phyloP scores from a whole-genome alignment of 441 rosid species.

The Adansonia madagascariensis region DNA sequence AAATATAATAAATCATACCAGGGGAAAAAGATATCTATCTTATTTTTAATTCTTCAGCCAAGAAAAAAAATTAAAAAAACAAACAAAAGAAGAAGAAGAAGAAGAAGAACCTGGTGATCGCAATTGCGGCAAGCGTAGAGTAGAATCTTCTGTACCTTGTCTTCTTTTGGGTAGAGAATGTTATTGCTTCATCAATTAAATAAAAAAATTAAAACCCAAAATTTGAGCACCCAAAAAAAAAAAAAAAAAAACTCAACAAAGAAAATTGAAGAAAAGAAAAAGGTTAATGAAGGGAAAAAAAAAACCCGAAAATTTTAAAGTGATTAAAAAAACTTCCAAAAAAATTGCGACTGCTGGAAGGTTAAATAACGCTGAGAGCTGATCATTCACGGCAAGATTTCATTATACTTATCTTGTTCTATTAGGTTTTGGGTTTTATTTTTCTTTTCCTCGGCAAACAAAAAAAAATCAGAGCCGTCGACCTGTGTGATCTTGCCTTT shows the following conservation, averaged over 20 bases:
- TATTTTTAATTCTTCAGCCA: not conserved
- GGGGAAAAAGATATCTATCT: not conserved
- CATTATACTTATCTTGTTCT: slow-evolving; percentile 81
- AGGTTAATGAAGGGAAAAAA: not conserved
- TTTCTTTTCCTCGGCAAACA: too few relatives aligned
- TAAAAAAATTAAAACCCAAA: slow-evolving; percentile 22
- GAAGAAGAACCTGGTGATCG: slow-evolving; percentile 76
- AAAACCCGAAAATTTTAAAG: not conserved
- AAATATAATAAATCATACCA: too few relatives aligned
- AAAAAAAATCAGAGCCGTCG: too few relatives aligned
- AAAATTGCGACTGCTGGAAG: not conserved
- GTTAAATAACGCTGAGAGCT: not conserved
- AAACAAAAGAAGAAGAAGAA: too few relatives aligned
- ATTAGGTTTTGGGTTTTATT: too few relatives aligned
- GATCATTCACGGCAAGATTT: slow-evolving; percentile 93
- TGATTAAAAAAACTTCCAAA: not conserved
- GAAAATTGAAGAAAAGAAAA: not conserved
- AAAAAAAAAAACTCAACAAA: not conserved
- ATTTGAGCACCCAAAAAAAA: not conserved
- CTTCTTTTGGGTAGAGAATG: slow-evolving; percentile 88
- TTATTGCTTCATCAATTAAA: slow-evolving; percentile 58
- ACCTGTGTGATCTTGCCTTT: too few relatives aligned
- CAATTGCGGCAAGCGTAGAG: slow-evolving; percentile 96
- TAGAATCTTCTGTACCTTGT: slow-evolving; percentile 65
- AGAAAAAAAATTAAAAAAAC: too few relatives aligned